phyloP scores from a whole-genome alignment of 345 rosid species.

The Bruguiera sexangula region DNA sequence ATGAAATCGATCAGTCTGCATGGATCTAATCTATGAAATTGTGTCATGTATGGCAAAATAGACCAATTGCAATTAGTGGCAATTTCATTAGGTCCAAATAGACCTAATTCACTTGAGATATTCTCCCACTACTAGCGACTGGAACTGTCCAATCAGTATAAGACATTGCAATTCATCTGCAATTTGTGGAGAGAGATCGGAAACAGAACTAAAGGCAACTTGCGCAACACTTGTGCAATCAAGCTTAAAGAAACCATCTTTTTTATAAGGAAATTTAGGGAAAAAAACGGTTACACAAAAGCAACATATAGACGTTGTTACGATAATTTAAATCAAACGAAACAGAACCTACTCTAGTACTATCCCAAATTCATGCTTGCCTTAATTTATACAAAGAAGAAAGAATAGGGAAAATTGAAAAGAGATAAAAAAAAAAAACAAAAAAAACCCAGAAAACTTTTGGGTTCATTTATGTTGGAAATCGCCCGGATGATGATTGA shows the following conservation, averaged over 20 bases:
- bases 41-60: too few relatives aligned
- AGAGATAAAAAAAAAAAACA: not conserved
- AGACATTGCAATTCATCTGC: too few relatives aligned
- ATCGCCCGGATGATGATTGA: not conserved
- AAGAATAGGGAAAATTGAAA: not conserved
- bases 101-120: too few relatives aligned
- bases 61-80: too few relatives aligned
- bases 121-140: too few relatives aligned
- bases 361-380: not conserved
- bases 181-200: too few relatives aligned
- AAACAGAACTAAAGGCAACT: too few relatives aligned
- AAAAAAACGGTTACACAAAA: not conserved
- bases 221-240: too few relatives aligned
- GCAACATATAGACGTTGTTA: not conserved
- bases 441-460: not conserved
- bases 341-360: not conserved
- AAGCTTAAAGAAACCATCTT: not conserved
- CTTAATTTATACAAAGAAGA: not conserved
- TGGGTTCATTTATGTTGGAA: not conserved
- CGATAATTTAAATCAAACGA: not conserved
- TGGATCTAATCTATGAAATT: too few relatives aligned
- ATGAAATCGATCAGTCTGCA: too few relatives aligned
- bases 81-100: too few relatives aligned
- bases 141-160: too few relatives aligned
- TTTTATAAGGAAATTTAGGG: not conserved